Conservation (phyloP, 2,329 filamentous ascomycete genomes). For the Fusarium chuoi region DNA sequence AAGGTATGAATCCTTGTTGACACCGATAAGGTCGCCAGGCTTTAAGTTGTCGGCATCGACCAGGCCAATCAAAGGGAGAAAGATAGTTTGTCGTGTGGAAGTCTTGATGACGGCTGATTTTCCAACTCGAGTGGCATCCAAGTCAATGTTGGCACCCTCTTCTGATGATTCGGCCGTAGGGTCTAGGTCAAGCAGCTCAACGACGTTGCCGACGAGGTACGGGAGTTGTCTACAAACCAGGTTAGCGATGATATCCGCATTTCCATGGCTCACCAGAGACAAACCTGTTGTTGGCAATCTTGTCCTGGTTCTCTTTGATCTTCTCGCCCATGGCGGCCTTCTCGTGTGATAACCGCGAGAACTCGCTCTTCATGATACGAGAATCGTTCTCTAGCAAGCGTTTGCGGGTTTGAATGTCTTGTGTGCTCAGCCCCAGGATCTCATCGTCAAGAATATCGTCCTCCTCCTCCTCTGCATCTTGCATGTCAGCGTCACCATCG, state of each 20-base stretch:
- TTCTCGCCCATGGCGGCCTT: slow-evolving; percentile 97
- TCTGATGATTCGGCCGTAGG: slow-evolving; percentile 95
- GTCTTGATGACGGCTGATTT: slow-evolving; percentile 99
- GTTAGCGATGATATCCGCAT: background rate
- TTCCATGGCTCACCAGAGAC: slow-evolving; percentile 35
- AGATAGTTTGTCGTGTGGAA: slow-evolving; percentile 97
- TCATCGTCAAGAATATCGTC: slow-evolving; percentile 92
- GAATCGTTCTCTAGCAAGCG: slow-evolving; percentile 96
- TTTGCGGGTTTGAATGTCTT: slow-evolving; percentile 91
- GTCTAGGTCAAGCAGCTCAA: slow-evolving; percentile 95
- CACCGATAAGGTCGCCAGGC: slow-evolving; percentile 94
- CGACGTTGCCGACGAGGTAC: slow-evolving; percentile 97
- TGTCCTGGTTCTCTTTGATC: slow-evolving; percentile 98
- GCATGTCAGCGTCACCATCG: slow-evolving; percentile 88
- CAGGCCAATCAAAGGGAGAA: slow-evolving; percentile 94
- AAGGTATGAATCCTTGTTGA: slow-evolving; percentile 99
- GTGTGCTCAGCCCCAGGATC: slow-evolving; percentile 90
- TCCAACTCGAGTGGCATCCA: slow-evolving; percentile 95
- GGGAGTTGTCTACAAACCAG: slow-evolving; percentile 80
- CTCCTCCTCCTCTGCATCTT: slow-evolving; percentile 79
- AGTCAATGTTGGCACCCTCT: slow-evolving; percentile 97
- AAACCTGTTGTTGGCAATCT: slow-evolving; percentile 98
- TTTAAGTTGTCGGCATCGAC: slow-evolving; percentile 96
- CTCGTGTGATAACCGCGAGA: slow-evolving; percentile 92
- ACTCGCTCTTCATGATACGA: slow-evolving; percentile 98